Evolutionary conservation across 495 filamentous ascomycete genomes (phyloP).

Genomic region (Pyronema domesticum): DNA sequence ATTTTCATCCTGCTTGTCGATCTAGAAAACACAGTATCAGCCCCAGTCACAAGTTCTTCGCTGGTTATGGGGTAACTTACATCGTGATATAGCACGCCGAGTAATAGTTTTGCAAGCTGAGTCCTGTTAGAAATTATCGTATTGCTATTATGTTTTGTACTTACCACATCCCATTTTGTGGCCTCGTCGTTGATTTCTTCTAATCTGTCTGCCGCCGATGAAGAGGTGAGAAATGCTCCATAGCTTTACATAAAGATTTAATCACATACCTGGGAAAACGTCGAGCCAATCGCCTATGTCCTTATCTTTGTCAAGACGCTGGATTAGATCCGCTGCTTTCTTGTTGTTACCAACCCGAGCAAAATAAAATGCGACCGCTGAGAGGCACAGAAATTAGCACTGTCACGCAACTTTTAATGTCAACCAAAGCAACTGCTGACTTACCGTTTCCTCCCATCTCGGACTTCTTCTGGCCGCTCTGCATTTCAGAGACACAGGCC

Average conservation of each 20-base stretch:
- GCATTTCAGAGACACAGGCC: background rate
- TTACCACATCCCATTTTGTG: conserved; percentile 7
- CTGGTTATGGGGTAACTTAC: too few species aligned
- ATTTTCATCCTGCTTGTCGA: too few species aligned
- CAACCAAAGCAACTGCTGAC: background rate
- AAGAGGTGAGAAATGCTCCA: too few species aligned
- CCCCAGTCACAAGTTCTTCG: too few species aligned
- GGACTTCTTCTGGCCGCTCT: background rate
- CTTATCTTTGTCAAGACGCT: conserved; percentile 1
- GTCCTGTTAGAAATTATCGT: background rate
- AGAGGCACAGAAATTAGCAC: too few species aligned
- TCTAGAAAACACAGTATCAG: too few species aligned
- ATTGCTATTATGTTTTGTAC: background rate
- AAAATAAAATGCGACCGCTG: conserved; percentile 13
- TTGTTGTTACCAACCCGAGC: conserved; percentile 5
- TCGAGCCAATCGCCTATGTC: conserved; percentile 3
- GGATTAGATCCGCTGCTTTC: conserved; percentile 1
- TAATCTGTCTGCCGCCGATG: background rate
- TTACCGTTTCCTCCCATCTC: conserved; percentile 1
- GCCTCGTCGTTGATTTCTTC: background rate
- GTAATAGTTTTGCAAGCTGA: conserved; percentile 8
- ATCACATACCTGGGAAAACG: conserved; percentile 4
- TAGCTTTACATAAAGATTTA: background rate
- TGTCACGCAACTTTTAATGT: background rate
- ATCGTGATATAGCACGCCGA: conserved; percentile 2